A percentile compares a stretch with the other conserved stretches of the same genome.
These are phyloP conservation scores for Paramecium pentaurelia DNA, from an alignment of 73 alveolate genomes.

Conservation along the genomic window DNA sequence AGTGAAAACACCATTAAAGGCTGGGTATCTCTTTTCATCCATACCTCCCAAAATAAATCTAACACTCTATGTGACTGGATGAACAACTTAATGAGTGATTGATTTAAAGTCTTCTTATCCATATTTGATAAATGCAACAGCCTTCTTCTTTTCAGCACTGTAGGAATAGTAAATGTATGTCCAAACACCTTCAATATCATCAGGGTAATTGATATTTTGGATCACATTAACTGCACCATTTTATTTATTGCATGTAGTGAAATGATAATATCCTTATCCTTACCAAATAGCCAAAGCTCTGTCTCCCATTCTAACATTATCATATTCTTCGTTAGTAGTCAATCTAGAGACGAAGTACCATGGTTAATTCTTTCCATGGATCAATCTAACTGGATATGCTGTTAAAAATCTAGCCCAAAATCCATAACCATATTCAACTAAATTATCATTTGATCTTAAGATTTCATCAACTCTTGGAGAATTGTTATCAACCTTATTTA, in stretches of 20 bases:
- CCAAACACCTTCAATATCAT: slow-evolving; percentile 58
- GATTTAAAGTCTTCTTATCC: not conserved
- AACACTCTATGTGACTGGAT: not conserved
- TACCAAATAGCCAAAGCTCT: slow-evolving; percentile 49
- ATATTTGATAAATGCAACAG: slow-evolving; percentile 38
- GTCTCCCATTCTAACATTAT: slow-evolving; percentile 43
- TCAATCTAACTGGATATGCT: slow-evolving; percentile 9
- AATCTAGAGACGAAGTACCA: slow-evolving; percentile 48
- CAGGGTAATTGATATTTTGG: slow-evolving; percentile 18
- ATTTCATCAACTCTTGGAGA: slow-evolving; percentile 15
- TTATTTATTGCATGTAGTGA: not conserved
- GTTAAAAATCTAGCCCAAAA: slow-evolving; percentile 44
- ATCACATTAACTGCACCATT: slow-evolving; percentile 15
- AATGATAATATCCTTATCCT: slow-evolving; percentile 52
- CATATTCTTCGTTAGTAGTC: not conserved
- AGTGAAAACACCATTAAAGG: slow-evolving; percentile 30
- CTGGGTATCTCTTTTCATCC: slow-evolving; percentile 40
- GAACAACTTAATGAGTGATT: slow-evolving; percentile 7
- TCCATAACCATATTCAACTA: slow-evolving; percentile 53
- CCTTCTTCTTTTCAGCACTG: slow-evolving; percentile 12
- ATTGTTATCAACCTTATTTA: not conserved
- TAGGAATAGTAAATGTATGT: slow-evolving; percentile 45
- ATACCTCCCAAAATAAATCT: slow-evolving; percentile 40
- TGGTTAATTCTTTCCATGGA: slow-evolving; percentile 11
- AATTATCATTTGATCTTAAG: not conserved